Base-by-base conservation (phyloP, 345 rosid genomes). In the Eucalyptus brandiana region DNA sequence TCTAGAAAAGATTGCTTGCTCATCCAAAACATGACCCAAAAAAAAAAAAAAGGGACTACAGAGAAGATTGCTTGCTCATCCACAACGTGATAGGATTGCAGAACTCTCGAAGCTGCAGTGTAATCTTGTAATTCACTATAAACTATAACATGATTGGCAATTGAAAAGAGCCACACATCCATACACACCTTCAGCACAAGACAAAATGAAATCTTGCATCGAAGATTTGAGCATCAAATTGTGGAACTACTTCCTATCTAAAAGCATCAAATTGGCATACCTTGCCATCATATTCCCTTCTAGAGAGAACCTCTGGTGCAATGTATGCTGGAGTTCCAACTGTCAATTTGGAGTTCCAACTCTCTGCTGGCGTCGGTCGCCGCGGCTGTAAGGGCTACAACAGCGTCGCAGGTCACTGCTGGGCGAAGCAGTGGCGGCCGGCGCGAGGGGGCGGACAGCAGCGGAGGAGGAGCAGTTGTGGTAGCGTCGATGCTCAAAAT, bases 321-420 rank as follows among this genome's bases (percentile, higher is more conserved):
- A 93, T 94, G 89, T 94, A 94, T 37, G 95, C 95, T 32, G 95
- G 95, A 85, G 95, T 93, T 81, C 95, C 95, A 60, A 94, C 95
- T 8, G 95, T 94, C 11, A 94, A 94, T 88, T 93, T 94, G 34
- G 95, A n/a, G n/a, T n/a, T n/a, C n/a, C n/a, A n/a, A n/a, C n/a
- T n/a, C n/a, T n/a, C n/a, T n/a, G n/a, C n/a, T n/a, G n/a, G n/a
- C n/a, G n/a, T n/a, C n/a, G n/a, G n/a, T n/a, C n/a, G n/a, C n/a
- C n/a, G n/a, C n/a, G n/a, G n/a, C n/a, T n/a, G n/a, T n/a, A n/a
- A n/a, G n/a, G n/a, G n/a, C n/a, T n/a, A n/a, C n/a, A n/a, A n/a
- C n/a, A n/a, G n/a, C n/a, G n/a, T n/a, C n/a, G n/a, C n/a, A n/a
- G n/a, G n/a, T n/a, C n/a, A n/a, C n/a, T n/a, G n/a, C n/a, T n/a